Percentiles rank a stretch among this genome's conserved stretches.
These are phyloP conservation scores for Hemisphaericaspora subhashii DNA, from an alignment of 1,139 yeast species.

Conservation along the genomic window DNA sequence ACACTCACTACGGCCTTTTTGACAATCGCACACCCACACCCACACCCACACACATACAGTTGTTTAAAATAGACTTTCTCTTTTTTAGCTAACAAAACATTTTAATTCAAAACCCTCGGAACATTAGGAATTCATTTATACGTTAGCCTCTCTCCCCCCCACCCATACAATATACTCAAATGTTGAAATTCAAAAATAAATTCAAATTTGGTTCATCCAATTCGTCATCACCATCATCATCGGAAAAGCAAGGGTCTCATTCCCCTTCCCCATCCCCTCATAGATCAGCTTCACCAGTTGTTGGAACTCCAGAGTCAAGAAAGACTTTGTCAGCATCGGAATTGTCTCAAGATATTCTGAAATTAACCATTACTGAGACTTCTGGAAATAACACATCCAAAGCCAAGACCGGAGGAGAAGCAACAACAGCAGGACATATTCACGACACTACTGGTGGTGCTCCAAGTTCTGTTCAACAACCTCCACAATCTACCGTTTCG, in stretches of 20 bases:
- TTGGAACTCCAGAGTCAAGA: slow-evolving; percentile 30
- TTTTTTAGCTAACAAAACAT: no score
- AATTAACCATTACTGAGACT: slow-evolving; percentile 23
- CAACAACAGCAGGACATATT: slow-evolving; percentile 1
- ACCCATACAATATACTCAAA: no score
- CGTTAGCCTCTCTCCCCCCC: no score
- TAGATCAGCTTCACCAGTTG: slow-evolving; percentile 15
- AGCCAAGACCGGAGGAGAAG: slow-evolving; percentile 2
- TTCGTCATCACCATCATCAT: no score
- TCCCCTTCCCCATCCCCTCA: slow-evolving; percentile 7
- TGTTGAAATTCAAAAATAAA: slow-evolving; percentile 49
- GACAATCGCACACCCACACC: no score
- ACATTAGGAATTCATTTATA: no score
- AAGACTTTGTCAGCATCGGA: slow-evolving; percentile 25
- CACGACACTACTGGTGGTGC: slow-evolving; percentile 5
- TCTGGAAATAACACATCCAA: slow-evolving; percentile 4
- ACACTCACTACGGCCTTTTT: no score
- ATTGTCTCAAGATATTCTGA: slow-evolving; percentile 29
- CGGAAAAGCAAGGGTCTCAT: slow-evolving; percentile 4
- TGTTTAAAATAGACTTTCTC: no score
- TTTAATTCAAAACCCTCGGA: no score
- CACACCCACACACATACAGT: no score
- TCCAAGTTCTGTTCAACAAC: slow-evolving; percentile 8
- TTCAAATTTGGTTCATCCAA: slow-evolving; percentile 43
- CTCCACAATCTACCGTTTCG: slow-evolving; percentile 7